Base-by-base conservation (phyloP, 1,139 yeast genomes). In the Scheffersomyces segobiensis region DNA sequence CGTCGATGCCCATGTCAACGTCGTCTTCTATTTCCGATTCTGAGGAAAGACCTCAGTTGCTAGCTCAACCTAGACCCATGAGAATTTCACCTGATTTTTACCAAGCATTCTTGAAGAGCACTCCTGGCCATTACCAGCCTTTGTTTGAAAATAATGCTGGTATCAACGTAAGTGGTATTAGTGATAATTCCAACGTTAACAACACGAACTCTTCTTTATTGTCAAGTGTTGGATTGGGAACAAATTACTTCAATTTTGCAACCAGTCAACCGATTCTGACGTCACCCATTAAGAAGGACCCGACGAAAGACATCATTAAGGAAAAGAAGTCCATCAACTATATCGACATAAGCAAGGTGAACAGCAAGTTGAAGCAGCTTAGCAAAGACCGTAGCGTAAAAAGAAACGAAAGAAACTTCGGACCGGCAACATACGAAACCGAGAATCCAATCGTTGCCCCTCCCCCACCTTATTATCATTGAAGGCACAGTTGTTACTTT, bases 211-310 rank as follows among this genome's bases (percentile, higher is more conserved):
- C 61, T 14, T 63, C 66, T 7, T 62, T 72, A 8, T 62, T 72
- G 52, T 64, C 70, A 55, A 74, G 76, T n/a, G 74, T 76, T 18
- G 82, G 81, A 1, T 67, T 78, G 54, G 80, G 81, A 5, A 76
- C 72, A 57, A 69, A 72, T 56, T 75, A 73, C 60, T 76, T 76
- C 65, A 71, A 73, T 58, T 73, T 76, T 55, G 67, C 75, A 54
- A 66, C 64, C 54, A 67, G 63, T 42, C 68, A 63, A 50, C 70
- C 67, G 10, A 60, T 68, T n/a, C 62, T 66, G 53, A 68, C 69
- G 49, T 73, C 71, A 49, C 76, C 73, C 12, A 65, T 69, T 49
- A 62, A 64, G 50, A 56, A 62, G 10, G 64, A 64, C 24, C 52
- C 56, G 49, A 32, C 14, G 18, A 24, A 18, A 32, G 47, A 32